A percentile compares a stretch with the other conserved stretches of the same genome.
Conservation (phyloP, 2,329 filamentous ascomycete genomes). For the Ascochyta clinopodiicola region DNA sequence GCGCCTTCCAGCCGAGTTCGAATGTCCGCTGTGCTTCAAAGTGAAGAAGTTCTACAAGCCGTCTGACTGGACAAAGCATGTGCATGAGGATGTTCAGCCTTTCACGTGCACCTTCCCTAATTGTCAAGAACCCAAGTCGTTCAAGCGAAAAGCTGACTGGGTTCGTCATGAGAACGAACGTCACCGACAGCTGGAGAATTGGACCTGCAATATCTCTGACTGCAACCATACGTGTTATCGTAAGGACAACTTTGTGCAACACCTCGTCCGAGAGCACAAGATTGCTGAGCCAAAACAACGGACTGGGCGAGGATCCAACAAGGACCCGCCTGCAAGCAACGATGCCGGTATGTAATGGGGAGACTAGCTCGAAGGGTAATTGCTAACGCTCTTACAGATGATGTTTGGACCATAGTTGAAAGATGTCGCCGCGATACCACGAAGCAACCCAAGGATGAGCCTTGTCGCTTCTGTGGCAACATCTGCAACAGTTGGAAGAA, state of each 20-base stretch:
- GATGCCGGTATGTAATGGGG: slow-evolving; percentile 34
- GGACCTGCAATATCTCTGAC: slow-evolving; percentile 81
- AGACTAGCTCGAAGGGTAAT: not conserved
- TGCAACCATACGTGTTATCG: slow-evolving; percentile 84
- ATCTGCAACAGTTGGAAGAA: slow-evolving; percentile 88
- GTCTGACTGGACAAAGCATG: slow-evolving; percentile 96
- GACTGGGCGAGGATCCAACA: slow-evolving; percentile 58
- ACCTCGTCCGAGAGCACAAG: slow-evolving; percentile 91
- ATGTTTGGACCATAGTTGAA: slow-evolving; percentile 79
- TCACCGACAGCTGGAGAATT: slow-evolving; percentile 89
- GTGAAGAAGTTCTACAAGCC: slow-evolving; percentile 87
- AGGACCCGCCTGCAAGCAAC: slow-evolving; percentile 32
- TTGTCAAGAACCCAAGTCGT: slow-evolving; percentile 85
- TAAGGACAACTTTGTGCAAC: slow-evolving; percentile 91
- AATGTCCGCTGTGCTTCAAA: slow-evolving; percentile 86
- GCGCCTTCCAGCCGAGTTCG: slow-evolving; percentile 82
- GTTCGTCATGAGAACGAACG: slow-evolving; percentile 92
- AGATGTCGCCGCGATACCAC: slow-evolving; percentile 74
- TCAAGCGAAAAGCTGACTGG: slow-evolving; percentile 96
- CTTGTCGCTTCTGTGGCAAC: slow-evolving; percentile 87
- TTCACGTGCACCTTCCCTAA: slow-evolving; percentile 90
- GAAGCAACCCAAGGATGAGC: slow-evolving; percentile 73
- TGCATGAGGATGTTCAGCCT: slow-evolving; percentile 90
- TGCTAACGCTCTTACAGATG: slow-evolving; percentile 53
- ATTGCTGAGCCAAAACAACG: slow-evolving; percentile 81